A percentile compares a stretch with the other conserved stretches of the same genome.
Conservation (phyloP, 345 rosid genomes). For the Turritis glabra region DNA sequence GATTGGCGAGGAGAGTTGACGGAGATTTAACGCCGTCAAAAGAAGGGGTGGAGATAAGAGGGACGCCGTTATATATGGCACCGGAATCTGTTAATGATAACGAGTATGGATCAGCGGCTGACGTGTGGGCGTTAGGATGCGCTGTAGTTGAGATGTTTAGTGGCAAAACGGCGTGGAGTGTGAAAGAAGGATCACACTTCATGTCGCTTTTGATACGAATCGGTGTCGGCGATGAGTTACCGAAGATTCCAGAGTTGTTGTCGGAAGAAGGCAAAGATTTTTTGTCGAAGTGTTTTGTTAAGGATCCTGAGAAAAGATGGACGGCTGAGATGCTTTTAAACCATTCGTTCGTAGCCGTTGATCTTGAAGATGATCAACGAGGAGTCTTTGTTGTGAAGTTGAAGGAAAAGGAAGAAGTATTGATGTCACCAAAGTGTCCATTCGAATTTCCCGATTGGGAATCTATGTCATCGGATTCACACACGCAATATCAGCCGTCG, state of each 20-base stretch:
- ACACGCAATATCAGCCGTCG: conserved; percentile 1
- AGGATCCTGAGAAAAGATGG: conserved; percentile 61
- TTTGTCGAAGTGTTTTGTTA: conserved; percentile 56
- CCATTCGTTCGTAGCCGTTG: conserved; percentile 60
- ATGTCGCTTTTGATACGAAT: conserved; percentile 52
- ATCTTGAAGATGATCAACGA: background rate
- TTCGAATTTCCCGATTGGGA: conserved; percentile 51
- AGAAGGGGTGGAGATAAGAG: conserved; percentile 46
- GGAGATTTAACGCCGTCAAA: conserved; percentile 21
- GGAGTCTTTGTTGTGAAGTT: background rate
- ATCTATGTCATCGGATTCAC: conserved; percentile 30
- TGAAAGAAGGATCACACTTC: conserved; percentile 30
- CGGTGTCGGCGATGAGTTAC: conserved; percentile 56
- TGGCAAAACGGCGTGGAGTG: conserved; percentile 67
- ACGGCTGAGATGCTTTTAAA: conserved; percentile 77
- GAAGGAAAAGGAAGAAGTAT: conserved; percentile 1
- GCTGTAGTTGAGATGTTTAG: conserved; percentile 74
- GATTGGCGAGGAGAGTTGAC: conserved; percentile 52
- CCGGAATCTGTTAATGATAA: conserved; percentile 69
- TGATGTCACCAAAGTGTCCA: conserved; percentile 49
- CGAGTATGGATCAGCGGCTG: conserved; percentile 61
- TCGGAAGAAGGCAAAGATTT: conserved; percentile 78
- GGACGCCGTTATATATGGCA: conserved; percentile 77
- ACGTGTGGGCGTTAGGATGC: conserved; percentile 92
- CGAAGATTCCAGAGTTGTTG: conserved; percentile 53